These are phyloP conservation scores for Zopfia rhizophila DNA, from an alignment of 2,329 filamentous ascomycete species.

Conservation along the genomic window DNA sequence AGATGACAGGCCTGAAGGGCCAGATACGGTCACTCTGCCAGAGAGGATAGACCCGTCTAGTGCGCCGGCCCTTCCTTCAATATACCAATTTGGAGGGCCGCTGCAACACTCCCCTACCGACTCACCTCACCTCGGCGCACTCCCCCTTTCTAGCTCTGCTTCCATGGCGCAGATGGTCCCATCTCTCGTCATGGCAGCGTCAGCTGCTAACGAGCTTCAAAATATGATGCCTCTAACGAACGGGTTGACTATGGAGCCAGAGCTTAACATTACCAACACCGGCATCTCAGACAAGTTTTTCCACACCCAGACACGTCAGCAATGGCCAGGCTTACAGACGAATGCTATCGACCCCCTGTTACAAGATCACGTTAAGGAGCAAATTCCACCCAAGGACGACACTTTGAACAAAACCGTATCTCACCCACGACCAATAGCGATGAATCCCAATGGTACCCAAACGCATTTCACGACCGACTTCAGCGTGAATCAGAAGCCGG, in stretches of 20 bases:
- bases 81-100: slow-evolving; percentile 51
- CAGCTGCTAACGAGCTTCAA: slow-evolving; percentile 51
- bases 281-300: slow-evolving; percentile 50
- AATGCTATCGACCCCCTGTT: slow-evolving; percentile 46
- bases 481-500: slow-evolving; percentile 51
- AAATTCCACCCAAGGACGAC: slow-evolving; percentile 36
- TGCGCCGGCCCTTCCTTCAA: slow-evolving; percentile 47
- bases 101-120: slow-evolving; percentile 48
- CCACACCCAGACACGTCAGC: slow-evolving; percentile 38
- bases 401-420: slow-evolving; percentile 30
- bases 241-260: slow-evolving; percentile 47
- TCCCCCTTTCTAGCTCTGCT: slow-evolving; percentile 38
- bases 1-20: slow-evolving; percentile 46
- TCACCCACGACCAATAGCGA: slow-evolving; percentile 50
- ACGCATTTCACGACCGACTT: slow-evolving; percentile 53
- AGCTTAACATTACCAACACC: slow-evolving; percentile 40
- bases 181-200: slow-evolving; percentile 53
- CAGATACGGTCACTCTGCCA: slow-evolving; percentile 34
- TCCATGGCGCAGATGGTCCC: slow-evolving; percentile 49
- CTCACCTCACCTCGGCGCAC: slow-evolving; percentile 46
- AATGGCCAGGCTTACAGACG: slow-evolving; percentile 44
- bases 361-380: slow-evolving; percentile 45
- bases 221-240: slow-evolving; percentile 45
- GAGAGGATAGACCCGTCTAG: slow-evolving; percentile 46
- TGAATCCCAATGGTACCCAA: slow-evolving; percentile 46